Conservation (phyloP, 805 yeast species). For the Metschnikowia anglica region DNA sequence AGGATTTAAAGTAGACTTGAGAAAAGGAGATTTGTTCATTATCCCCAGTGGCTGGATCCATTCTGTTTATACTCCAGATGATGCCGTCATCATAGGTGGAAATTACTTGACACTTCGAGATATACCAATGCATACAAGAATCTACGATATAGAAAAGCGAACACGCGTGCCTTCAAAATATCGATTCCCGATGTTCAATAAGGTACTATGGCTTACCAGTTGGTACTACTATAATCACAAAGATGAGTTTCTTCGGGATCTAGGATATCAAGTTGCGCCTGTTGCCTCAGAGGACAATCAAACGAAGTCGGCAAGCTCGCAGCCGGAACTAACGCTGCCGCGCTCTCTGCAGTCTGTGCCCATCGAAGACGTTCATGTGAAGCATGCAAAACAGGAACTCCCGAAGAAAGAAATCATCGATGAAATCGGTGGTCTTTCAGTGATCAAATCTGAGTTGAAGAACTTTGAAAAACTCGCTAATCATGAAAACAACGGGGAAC, state of each 20-base stretch:
- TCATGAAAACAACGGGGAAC: neutral
- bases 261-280: conserved; percentile 4
- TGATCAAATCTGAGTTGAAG: too few relatives aligned
- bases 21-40: conserved; percentile 69
- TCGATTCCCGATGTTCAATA: conserved; percentile 74
- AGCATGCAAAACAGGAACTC: too few relatives aligned
- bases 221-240: conserved; percentile 35
- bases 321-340: neutral
- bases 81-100: conserved; percentile 84
- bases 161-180: conserved; percentile 76
- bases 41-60: conserved; percentile 95
- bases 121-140: conserved; percentile 58
- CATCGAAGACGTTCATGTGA: too few relatives aligned
- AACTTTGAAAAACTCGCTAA: neutral
- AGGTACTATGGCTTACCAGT: conserved; percentile 67
- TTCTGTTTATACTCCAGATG: conserved; percentile 79
- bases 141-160: conserved; percentile 58
- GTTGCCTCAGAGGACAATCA: neutral
- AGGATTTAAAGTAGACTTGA: conserved; percentile 55
- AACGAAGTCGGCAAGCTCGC: neutral
- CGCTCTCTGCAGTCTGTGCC: neutral
- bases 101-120: conserved; percentile 71
- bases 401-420: too few relatives aligned
- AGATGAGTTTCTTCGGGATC: conserved; percentile 21
- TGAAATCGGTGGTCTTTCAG: too few relatives aligned